Evolutionary conservation across 129 eudicot species (phyloP).

Genomic region (Flaveria linearis): DNA sequence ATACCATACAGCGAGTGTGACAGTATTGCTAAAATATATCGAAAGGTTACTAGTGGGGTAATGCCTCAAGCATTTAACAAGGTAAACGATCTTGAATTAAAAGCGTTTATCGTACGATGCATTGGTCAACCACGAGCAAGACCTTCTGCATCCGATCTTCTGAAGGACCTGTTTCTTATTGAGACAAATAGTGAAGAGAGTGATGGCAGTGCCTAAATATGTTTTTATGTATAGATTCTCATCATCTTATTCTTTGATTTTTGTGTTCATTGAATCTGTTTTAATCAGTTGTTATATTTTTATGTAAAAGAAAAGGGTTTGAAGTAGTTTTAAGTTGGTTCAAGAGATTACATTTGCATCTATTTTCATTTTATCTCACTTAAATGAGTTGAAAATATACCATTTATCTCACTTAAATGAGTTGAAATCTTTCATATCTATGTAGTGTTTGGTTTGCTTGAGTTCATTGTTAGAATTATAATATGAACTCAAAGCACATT

Average conservation of each 20-base stretch:
- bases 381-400: not conserved
- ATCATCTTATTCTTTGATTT: conserved; percentile 19
- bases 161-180: conserved; percentile 65
- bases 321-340: not conserved
- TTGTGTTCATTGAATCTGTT: not conserved
- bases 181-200: conserved; percentile 32
- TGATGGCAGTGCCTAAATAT: conserved; percentile 22
- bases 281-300: not conserved
- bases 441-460: too few relatives aligned
- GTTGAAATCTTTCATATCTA: too few relatives aligned
- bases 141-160: conserved; percentile 73
- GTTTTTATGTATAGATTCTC: not conserved
- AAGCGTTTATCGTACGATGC: conserved; percentile 69
- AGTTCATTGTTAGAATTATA: too few relatives aligned
- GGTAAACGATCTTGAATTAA: conserved; percentile 59
- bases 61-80: conserved; percentile 70
- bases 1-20: conserved; percentile 81
- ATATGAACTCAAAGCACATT: too few relatives aligned
- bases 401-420: not conserved
- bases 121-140: conserved; percentile 63
- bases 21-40: conserved; percentile 69
- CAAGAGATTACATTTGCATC: not conserved
- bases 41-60: conserved; percentile 64
- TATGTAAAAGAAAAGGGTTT: not conserved
- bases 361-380: not conserved